Conservation (phyloP, 352 stramenopile species). For the Phytopythium delawarense region DNA sequence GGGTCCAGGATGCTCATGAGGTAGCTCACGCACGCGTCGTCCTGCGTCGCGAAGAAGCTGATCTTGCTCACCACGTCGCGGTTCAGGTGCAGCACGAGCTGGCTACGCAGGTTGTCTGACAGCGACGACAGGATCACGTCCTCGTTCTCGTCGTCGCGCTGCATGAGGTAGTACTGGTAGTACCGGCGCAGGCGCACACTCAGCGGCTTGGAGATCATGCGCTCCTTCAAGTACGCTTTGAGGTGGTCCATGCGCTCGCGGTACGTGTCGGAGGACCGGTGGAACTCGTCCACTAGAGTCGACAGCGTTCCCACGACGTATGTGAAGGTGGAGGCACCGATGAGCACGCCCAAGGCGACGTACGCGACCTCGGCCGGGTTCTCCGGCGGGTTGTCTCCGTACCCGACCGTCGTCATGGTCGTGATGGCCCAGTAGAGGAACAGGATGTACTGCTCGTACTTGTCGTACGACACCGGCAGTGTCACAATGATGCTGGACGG, state of each 20-base stretch:
- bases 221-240: slow-evolving; percentile 74
- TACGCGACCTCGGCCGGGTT: slow-evolving; percentile 59
- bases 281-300: slow-evolving; percentile 70
- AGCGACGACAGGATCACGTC: slow-evolving; percentile 62
- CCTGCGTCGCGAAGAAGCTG: slow-evolving; percentile 70
- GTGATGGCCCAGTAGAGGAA: slow-evolving; percentile 75
- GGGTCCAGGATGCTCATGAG: slow-evolving; percentile 77
- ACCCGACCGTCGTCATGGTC: slow-evolving; percentile 80
- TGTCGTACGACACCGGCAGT: slow-evolving; percentile 8
- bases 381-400: slow-evolving; percentile 57
- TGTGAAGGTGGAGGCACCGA: slow-evolving; percentile 64
- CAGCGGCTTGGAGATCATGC: slow-evolving; percentile 50
- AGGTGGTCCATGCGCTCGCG: slow-evolving; percentile 67
- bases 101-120: slow-evolving; percentile 70
- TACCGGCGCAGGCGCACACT: slow-evolving; percentile 55
- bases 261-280: slow-evolving; percentile 42
- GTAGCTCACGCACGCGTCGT: slow-evolving; percentile 79
- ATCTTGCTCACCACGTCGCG: slow-evolving; percentile 83
- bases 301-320: slow-evolving; percentile 80
- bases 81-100: slow-evolving; percentile 75
- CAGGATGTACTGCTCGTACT: slow-evolving; percentile 63
- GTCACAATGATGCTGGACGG: slow-evolving; percentile 15
- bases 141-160: slow-evolving; percentile 71
- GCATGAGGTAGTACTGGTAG: slow-evolving; percentile 77
- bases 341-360: slow-evolving; percentile 44